Evolutionary conservation across 305 asterid species (phyloP).

Genomic region (Lippia alba): DNA sequence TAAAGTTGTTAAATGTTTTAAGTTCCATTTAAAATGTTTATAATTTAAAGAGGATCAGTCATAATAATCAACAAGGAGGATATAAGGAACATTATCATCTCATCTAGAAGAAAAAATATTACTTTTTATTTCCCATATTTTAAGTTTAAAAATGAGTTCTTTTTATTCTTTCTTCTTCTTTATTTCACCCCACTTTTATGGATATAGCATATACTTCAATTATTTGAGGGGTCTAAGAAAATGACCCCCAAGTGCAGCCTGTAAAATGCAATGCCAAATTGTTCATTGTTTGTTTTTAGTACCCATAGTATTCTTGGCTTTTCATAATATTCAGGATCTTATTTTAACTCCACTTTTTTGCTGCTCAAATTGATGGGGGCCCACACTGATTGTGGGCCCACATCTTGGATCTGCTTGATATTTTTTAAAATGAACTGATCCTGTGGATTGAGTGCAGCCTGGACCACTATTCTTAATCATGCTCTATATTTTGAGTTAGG

Average conservation of each 20-base stretch:
- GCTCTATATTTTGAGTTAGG: background rate
- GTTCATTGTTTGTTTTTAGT: slow-evolving; percentile 11
- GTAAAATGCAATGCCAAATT: slow-evolving; percentile 12
- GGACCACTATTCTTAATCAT: slow-evolving; percentile 11
- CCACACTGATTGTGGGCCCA: slow-evolving; percentile 10
- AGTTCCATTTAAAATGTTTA: too few relatives aligned
- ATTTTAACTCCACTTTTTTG: slow-evolving; percentile 4
- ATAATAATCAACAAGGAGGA: too few relatives aligned
- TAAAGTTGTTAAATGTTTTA: too few relatives aligned
- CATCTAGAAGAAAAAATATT: too few relatives aligned
- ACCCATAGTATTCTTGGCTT: slow-evolving; percentile 9
- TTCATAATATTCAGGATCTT: background rate
- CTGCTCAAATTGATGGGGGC: slow-evolving; percentile 1
- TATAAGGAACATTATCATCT: too few relatives aligned
- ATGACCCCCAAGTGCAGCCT: slow-evolving; percentile 9
- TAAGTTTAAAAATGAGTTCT: too few relatives aligned
- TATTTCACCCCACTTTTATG: slow-evolving; percentile 8
- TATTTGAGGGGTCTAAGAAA: slow-evolving; percentile 30
- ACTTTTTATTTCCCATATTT: too few relatives aligned
- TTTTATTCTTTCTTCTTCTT: too few relatives aligned
- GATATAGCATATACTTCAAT: background rate
- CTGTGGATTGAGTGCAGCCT: slow-evolving; percentile 4
- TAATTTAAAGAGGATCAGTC: too few relatives aligned
- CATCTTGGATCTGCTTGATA: slow-evolving; percentile 7
- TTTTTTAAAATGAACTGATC: background rate